phyloP scores from a whole-genome alignment of 805 yeast species.

The Ogataea haglerorum region DNA sequence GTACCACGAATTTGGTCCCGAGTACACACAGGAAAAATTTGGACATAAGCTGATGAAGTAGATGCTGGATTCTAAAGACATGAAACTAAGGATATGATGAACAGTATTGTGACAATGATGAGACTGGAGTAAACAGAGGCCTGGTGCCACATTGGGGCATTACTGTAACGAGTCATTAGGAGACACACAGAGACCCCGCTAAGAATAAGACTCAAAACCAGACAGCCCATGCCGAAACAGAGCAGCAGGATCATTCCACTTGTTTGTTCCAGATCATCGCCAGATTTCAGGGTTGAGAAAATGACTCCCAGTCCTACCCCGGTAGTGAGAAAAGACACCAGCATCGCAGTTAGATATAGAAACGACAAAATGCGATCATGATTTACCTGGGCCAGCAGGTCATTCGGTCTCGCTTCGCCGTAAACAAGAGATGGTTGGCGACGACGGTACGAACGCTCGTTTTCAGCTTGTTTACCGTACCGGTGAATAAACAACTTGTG shows the following conservation, averaged over 20 bases:
- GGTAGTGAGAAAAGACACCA: constrained; percentile 39
- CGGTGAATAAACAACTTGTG: neutral
- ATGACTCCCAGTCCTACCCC: constrained; percentile 44
- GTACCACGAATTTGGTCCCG: constrained; percentile 79
- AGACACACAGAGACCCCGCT: constrained; percentile 43
- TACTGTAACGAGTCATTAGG: constrained; percentile 37
- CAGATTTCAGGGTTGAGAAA: constrained; percentile 22
- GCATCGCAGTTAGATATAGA: constrained; percentile 39
- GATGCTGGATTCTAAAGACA: constrained; percentile 14
- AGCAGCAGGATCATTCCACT: constrained; percentile 26
- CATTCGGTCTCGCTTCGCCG: constrained; percentile 13
- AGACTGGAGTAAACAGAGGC: constrained; percentile 41
- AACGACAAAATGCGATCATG: constrained; percentile 44
- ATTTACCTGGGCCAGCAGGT: constrained; percentile 23
- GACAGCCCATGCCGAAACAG: constrained; percentile 38
- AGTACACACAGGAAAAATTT: constrained; percentile 34
- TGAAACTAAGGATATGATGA: constrained; percentile 38
- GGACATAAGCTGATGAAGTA: constrained; percentile 22
- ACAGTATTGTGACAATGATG: constrained; percentile 37
- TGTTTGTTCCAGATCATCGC: constrained; percentile 7
- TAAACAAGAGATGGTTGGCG: constrained; percentile 12
- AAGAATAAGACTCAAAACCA: constrained; percentile 40
- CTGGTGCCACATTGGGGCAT: constrained; percentile 42
- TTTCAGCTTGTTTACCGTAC: neutral
- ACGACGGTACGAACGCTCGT: neutral